Evolutionary conservation across 768 basidiomycete genomes (phyloP).

Genomic region (Pleurotus cornucopiae): DNA sequence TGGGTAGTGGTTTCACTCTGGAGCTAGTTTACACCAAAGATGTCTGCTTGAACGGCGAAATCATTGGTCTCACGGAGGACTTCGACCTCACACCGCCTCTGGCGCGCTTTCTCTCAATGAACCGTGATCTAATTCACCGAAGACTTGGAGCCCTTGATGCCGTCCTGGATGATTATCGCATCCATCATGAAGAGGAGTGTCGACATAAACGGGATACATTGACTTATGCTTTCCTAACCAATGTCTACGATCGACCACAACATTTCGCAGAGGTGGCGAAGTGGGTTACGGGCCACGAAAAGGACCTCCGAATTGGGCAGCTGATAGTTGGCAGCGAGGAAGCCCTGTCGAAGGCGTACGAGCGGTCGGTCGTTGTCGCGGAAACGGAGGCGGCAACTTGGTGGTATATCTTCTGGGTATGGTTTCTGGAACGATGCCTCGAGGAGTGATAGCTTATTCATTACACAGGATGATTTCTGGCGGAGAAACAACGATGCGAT

Average conservation of each 20-base stretch:
- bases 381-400: constrained; percentile 49
- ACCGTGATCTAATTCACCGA: constrained; percentile 44
- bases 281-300: constrained; percentile 44
- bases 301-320: constrained; percentile 49
- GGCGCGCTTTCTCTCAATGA: constrained; percentile 59
- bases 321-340: constrained; percentile 41
- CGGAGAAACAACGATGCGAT: constrained; percentile 63
- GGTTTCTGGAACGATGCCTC: constrained; percentile 14
- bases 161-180: constrained; percentile 47
- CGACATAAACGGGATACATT: constrained; percentile 49
- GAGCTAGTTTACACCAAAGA: constrained; percentile 51
- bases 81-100: constrained; percentile 59
- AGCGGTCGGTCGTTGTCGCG: constrained; percentile 48
- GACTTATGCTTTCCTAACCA: constrained; percentile 57
- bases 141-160: constrained; percentile 41
- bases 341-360: constrained; percentile 46
- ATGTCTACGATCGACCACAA: constrained; percentile 56
- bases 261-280: constrained; percentile 38
- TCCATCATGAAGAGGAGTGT: constrained; percentile 42
- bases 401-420: constrained; percentile 82
- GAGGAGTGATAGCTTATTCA: neutral
- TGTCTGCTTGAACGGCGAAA: constrained; percentile 42
- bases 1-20: constrained; percentile 69
- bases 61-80: constrained; percentile 63
- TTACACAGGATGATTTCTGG: constrained; percentile 67